These are phyloP conservation scores for Cucurbita maxima DNA, from an alignment of 306 rosid species.

Conservation along the genomic window DNA sequence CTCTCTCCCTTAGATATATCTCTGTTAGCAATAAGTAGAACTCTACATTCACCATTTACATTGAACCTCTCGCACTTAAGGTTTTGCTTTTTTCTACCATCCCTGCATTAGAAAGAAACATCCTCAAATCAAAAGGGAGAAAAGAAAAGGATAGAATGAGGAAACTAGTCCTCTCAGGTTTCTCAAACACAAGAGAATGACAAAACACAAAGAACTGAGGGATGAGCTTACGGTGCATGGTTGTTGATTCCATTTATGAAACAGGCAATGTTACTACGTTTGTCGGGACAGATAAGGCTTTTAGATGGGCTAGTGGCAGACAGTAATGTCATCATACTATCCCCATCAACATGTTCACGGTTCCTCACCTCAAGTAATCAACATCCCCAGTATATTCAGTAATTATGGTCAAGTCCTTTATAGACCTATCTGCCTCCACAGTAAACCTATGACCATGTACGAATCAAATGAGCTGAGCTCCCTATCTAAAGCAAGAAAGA, in stretches of 20 bases:
- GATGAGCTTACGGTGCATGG: constrained; percentile 62
- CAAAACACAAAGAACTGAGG: neutral
- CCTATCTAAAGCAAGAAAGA: neutral
- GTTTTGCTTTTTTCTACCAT: constrained; percentile 83
- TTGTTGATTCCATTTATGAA: constrained; percentile 89
- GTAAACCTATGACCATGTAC: constrained; percentile 48
- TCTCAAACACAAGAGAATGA: neutral
- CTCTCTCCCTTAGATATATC: constrained; percentile 87
- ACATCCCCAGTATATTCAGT: constrained; percentile 97
- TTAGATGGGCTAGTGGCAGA: constrained; percentile 50
- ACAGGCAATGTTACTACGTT: constrained; percentile 76
- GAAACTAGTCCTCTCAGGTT: neutral
- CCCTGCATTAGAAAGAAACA: constrained; percentile 35
- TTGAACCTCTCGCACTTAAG: constrained; percentile 70
- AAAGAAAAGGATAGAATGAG: neutral
- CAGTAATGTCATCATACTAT: constrained; percentile 93
- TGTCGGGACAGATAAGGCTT: constrained; percentile 83
- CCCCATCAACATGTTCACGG: constrained; percentile 77
- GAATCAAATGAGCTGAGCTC: neutral
- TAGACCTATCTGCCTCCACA: constrained; percentile 72
- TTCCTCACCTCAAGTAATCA: constrained; percentile 64
- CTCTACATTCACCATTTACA: constrained; percentile 67
- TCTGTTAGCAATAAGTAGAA: constrained; percentile 64
- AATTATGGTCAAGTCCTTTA: constrained; percentile 74
- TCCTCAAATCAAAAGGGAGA: neutral